Evolutionary conservation across 2,329 filamentous ascomycete species (phyloP).

Genomic region (Arthrobotrys pseudoclavata): DNA sequence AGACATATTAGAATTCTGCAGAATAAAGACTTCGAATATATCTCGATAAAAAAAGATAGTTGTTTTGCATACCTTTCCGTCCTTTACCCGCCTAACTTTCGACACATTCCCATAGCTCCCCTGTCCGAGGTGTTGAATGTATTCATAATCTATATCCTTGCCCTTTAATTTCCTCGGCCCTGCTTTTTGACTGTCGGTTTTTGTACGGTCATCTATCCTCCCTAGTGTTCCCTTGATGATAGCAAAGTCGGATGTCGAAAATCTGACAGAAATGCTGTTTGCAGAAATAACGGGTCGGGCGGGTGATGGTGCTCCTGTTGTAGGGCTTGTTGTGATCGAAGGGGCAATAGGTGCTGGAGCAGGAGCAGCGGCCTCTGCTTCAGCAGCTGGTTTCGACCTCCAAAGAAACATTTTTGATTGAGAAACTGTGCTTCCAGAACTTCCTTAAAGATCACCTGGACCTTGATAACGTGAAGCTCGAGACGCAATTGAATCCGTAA

Average conservation of each 20-base stretch:
- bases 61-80: constrained; percentile 43
- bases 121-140: constrained; percentile 58
- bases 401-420: constrained; percentile 55
- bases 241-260: constrained; percentile 49
- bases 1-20: constrained; percentile 25
- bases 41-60: background rate
- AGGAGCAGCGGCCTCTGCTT: constrained; percentile 31
- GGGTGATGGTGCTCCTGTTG: constrained; percentile 26
- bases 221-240: constrained; percentile 58
- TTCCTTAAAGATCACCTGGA: constrained; percentile 29
- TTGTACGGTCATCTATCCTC: constrained; percentile 50
- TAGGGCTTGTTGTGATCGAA: background rate
- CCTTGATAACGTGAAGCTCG: constrained; percentile 28
- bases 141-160: constrained; percentile 58
- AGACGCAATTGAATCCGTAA: constrained; percentile 25
- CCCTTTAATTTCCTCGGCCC: constrained; percentile 54
- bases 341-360: constrained; percentile 27
- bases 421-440: constrained; percentile 24
- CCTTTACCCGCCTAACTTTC: constrained; percentile 50
- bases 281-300: constrained; percentile 51
- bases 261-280: constrained; percentile 59
- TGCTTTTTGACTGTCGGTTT: constrained; percentile 31
- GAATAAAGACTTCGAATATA: background rate
- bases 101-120: constrained; percentile 59
- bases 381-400: constrained; percentile 29